Percentiles rank a stretch among this genome's conserved stretches.
Evolutionary conservation across 2,329 filamentous ascomycete genomes (phyloP).

Genomic region (Iodosphaeria phyllophila): DNA sequence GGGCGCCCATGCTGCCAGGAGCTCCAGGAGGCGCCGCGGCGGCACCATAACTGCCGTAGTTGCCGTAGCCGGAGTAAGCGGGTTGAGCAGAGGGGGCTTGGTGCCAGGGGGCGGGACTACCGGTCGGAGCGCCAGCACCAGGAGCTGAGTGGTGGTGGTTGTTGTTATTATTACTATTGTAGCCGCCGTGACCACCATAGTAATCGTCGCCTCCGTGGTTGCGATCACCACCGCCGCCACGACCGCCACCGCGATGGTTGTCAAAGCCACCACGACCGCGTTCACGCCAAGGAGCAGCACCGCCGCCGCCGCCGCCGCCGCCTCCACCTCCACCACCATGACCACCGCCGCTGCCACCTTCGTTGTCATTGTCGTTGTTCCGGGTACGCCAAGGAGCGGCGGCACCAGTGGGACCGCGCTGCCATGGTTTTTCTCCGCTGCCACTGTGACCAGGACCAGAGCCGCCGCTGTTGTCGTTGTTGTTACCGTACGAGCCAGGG

Average conservation of each 20-base stretch:
- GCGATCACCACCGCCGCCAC: slow-evolving; percentile 3
- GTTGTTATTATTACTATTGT: slow-evolving; percentile 12
- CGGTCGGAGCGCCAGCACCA: slow-evolving; percentile 7
- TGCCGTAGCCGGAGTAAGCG: slow-evolving; percentile 26
- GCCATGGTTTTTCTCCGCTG: slow-evolving; percentile 60
- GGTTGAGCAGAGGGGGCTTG: slow-evolving; percentile 41
- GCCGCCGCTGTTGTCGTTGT: too few relatives aligned
- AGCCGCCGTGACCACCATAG: slow-evolving; percentile 22
- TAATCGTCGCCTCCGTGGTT: slow-evolving; percentile 16
- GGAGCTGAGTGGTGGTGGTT: slow-evolving; percentile 9
- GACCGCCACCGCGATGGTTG: slow-evolving; percentile 1
- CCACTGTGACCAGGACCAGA: too few relatives aligned
- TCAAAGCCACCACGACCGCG: slow-evolving; percentile 28
- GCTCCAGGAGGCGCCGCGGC: slow-evolving; percentile 37
- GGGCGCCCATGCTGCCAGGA: slow-evolving; percentile 33
- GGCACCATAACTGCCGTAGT: slow-evolving; percentile 34
- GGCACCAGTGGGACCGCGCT: slow-evolving; percentile 66
- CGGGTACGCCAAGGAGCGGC: slow-evolving; percentile 62
- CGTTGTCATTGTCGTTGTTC: slow-evolving; percentile 30
- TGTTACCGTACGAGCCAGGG: slow-evolving; percentile 43
- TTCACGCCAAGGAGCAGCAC: slow-evolving; percentile 44
- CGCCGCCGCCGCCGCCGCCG: slow-evolving; percentile 22
- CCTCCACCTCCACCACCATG: slow-evolving; percentile 20
- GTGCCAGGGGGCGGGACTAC: slow-evolving; percentile 38
- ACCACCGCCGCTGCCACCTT: slow-evolving; percentile 14